Base-by-base conservation (phyloP, 495 filamentous ascomycete genomes). In the Penicillium waksmanii region DNA sequence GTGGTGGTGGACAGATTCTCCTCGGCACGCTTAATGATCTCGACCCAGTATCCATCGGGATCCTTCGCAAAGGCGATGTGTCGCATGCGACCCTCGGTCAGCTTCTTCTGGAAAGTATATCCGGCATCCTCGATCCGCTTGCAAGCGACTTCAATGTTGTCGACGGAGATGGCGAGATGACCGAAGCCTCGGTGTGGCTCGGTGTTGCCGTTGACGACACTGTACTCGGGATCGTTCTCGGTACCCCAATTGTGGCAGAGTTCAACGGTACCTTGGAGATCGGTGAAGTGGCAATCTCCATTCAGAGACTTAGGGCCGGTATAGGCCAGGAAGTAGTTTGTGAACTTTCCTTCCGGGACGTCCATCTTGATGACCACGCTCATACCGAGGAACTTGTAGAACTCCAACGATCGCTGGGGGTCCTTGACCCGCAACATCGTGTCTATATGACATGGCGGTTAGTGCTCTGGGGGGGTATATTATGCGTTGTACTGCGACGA, bases 171-270 rank as follows among this genome's bases (percentile, higher is more conserved):
- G 67, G 89, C 91, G 27, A 91, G 84, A 74, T 98, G 95, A 18
- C 95, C 94, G 71, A 97, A 98, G 10, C 95, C 92, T 57, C 86
- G 85, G 73, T 87, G 75, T 0, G 92, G 94, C 56, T 97, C 92
- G 18, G 81, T 85, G 79, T 98, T 98, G 56, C 95, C 95, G 71
- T 93, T 97, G 64, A 84, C 86, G 61, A 94, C 77, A 68, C 85
- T 89, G 82, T 90, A 98, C 69, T 86, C 79, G 18, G 89, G 84
- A 71, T 98, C 91, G 57, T 82, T 82, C 76, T 98, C 95, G 15
- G 93, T 97, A 67, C 95, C 95, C 74, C 97, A 90, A 82, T 97
- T 97, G 82, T 98, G 95, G 55, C 92, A 96, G 58, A 98, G 86
- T 71, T 98, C 95, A 63, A 98, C 84, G 19, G 97, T 79, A 34